Evolutionary conservation across 2,329 filamentous ascomycete genomes (phyloP).

Genomic region (Fusarium buharicum): DNA sequence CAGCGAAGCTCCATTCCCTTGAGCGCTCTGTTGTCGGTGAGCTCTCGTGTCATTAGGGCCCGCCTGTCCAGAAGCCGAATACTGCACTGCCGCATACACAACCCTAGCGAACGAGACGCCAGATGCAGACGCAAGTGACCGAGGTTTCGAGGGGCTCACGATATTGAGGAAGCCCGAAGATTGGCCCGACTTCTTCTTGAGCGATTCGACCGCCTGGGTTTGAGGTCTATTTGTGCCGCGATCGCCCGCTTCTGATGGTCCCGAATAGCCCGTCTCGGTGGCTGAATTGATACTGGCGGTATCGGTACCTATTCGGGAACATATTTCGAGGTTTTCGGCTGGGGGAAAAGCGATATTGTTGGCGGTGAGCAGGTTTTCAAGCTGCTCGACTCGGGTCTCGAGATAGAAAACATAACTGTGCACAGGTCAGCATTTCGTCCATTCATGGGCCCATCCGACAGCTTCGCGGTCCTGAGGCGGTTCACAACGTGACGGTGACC

Average conservation of each 20-base stretch:
- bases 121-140: slow-evolving; percentile 84
- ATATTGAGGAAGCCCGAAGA: slow-evolving; percentile 73
- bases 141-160: slow-evolving; percentile 79
- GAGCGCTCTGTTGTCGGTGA: slow-evolving; percentile 33
- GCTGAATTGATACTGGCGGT: slow-evolving; percentile 47
- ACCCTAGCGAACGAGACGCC: slow-evolving; percentile 95
- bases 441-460: background rate
- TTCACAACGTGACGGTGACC: background rate
- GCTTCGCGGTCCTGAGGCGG: background rate
- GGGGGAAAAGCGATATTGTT: slow-evolving; percentile 78
- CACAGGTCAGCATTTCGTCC: slow-evolving; percentile 35
- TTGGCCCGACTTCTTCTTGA: slow-evolving; percentile 52
- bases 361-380: slow-evolving; percentile 78
- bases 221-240: slow-evolving; percentile 43
- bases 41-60: slow-evolving; percentile 50
- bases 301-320: slow-evolving; percentile 60
- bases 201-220: slow-evolving; percentile 47
- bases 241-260: slow-evolving; percentile 48
- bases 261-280: slow-evolving; percentile 49
- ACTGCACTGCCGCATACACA: slow-evolving; percentile 92
- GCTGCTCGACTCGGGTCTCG: slow-evolving; percentile 83
- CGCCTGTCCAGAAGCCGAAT: slow-evolving; percentile 70
- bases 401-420: slow-evolving; percentile 91
- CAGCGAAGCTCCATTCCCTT: slow-evolving; percentile 76
- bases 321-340: slow-evolving; percentile 74